A percentile compares a stretch with the other conserved stretches of the same genome.
Evolutionary conservation across 768 basidiomycete species (phyloP).

Genomic region (Kwoniella bestiolae): DNA sequence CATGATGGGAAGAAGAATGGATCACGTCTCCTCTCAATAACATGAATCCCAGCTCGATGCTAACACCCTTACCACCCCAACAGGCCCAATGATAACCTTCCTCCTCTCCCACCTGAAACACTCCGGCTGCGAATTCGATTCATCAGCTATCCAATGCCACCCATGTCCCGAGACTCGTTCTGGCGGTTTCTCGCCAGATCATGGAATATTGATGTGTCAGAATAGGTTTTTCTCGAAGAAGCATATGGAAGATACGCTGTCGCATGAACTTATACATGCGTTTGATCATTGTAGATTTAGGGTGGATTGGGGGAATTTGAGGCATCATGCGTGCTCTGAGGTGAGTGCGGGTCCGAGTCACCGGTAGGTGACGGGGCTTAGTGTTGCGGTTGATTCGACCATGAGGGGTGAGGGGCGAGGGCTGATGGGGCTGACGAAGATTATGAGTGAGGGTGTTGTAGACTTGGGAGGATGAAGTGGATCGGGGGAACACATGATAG

Average conservation of each 20-base stretch:
- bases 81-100: conserved; percentile 85
- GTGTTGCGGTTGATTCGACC: too few species aligned
- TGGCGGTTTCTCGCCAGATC: conserved; percentile 80
- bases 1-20: too few species aligned
- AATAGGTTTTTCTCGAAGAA: conserved; percentile 77
- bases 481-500: neutral
- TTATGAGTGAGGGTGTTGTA: too few species aligned
- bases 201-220: conserved; percentile 81
- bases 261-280: conserved; percentile 92
- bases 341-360: conserved; percentile 61
- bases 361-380: neutral
- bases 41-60: too few species aligned
- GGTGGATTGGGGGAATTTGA: conserved; percentile 84
- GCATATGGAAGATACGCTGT: conserved; percentile 90
- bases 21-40: too few species aligned
- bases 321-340: conserved; percentile 97
- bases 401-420: neutral
- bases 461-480: too few species aligned
- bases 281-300: conserved; percentile 95
- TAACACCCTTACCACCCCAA: too few species aligned
- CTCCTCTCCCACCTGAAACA: conserved; percentile 88
- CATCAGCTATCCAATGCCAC: conserved; percentile 76
- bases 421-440: neutral
- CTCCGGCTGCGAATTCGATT: conserved; percentile 71
- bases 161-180: conserved; percentile 76